phyloP scores from a whole-genome alignment of 1,139 yeast genomes.

The Geotrichum phurueaensis region DNA sequence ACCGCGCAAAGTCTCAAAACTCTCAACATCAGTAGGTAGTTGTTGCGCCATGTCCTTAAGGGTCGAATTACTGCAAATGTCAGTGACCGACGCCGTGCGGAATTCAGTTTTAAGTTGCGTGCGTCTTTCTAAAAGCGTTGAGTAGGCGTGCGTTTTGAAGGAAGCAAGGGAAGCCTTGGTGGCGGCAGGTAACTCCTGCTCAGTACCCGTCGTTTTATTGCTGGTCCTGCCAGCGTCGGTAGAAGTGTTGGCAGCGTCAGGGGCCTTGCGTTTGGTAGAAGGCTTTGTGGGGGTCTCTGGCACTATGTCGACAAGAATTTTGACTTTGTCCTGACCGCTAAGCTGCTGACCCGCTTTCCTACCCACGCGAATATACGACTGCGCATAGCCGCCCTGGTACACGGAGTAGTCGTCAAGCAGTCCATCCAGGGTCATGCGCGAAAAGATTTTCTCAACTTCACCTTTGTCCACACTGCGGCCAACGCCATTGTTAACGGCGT shows the following conservation, averaged over 20 bases:
- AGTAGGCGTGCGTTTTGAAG: neutral
- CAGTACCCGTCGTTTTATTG: too few species aligned
- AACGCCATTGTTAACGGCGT: conserved; percentile 56
- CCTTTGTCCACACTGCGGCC: conserved; percentile 60
- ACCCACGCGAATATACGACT: conserved; percentile 64
- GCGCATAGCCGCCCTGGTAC: conserved; percentile 71
- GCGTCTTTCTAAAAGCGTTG: conserved; percentile 4
- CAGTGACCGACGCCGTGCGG: conserved; percentile 3
- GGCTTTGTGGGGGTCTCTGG: neutral
- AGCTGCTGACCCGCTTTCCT: conserved; percentile 39
- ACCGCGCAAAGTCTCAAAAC: conserved; percentile 18
- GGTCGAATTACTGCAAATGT: conserved; percentile 20
- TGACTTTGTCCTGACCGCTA: conserved; percentile 32
- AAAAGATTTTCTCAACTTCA: conserved; percentile 75
- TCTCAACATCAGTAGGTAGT: conserved; percentile 15
- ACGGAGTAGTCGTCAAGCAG: conserved; percentile 66
- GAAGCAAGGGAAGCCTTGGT: conserved; percentile 1
- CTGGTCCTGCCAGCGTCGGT: conserved; percentile 14
- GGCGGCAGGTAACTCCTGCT: neutral
- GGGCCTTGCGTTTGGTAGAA: neutral
- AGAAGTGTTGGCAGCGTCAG: neutral
- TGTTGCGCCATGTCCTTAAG: conserved; percentile 20
- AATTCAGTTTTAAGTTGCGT: conserved; percentile 11
- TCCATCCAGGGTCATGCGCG: conserved; percentile 64
- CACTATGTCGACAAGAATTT: conserved; percentile 40